Conservation (phyloP, 1,284 basidiomycete genomes). For the Heterobasidion annosum region DNA sequence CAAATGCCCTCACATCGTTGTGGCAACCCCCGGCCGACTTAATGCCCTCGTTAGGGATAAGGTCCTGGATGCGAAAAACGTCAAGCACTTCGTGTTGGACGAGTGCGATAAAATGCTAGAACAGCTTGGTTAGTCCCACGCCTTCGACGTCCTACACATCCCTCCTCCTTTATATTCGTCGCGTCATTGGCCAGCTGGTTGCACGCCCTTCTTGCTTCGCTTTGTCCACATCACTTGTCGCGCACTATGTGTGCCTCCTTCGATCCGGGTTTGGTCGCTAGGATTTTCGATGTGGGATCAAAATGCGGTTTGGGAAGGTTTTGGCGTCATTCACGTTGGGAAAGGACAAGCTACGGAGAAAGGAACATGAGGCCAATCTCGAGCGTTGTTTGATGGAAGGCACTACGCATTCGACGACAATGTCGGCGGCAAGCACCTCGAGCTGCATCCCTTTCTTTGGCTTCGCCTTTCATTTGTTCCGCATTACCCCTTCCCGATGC, state of each 20-base stretch:
- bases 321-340: constrained; percentile 2
- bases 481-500: not conserved
- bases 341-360: constrained; percentile 5
- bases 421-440: constrained; percentile 5
- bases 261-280: constrained; percentile 17
- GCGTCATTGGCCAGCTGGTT: constrained; percentile 23
- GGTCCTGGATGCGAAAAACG: constrained; percentile 84
- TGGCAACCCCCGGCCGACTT: constrained; percentile 94
- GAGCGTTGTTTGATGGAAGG: not conserved
- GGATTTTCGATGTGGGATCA: constrained; percentile 6
- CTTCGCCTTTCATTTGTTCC: constrained; percentile 9
- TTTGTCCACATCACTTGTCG: constrained; percentile 7
- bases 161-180: constrained; percentile 21
- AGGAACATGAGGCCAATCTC: constrained; percentile 9
- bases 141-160: constrained; percentile 30
- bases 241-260: constrained; percentile 31
- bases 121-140: constrained; percentile 97
- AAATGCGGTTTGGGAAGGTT: constrained; percentile 6
- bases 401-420: not conserved
- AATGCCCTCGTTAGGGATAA: constrained; percentile 93
- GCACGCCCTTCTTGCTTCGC: constrained; percentile 39
- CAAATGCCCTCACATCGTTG: constrained; percentile 98
- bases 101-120: constrained; percentile 99
- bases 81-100: constrained; percentile 99
- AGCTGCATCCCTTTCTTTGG: constrained; percentile 36